Conservation (phyloP, 805 yeast species). For the Zygosaccharomyces bailii region DNA sequence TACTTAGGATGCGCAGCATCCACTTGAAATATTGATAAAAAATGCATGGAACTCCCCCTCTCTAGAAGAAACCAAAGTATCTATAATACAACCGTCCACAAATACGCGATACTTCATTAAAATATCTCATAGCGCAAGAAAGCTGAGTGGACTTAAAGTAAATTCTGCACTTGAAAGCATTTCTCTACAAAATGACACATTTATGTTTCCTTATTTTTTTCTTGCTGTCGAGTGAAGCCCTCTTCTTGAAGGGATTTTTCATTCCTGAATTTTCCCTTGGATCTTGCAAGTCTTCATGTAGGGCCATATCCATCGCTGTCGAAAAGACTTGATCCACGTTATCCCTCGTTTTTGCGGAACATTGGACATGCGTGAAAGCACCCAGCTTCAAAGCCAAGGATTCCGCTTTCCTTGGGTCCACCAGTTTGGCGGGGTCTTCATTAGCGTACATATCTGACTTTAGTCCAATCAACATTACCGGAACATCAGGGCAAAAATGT, state of each 20-base stretch:
- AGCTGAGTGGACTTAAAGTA: too few species aligned
- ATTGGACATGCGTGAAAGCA: conserved; percentile 70
- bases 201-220: conserved; percentile 9
- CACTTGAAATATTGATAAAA: too few species aligned
- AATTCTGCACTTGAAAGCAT: neutral
- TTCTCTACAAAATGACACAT: conserved; percentile 11
- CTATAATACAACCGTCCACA: too few species aligned
- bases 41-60: too few species aligned
- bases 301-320: conserved; percentile 42
- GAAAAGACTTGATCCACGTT: conserved; percentile 69
- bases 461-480: conserved; percentile 73
- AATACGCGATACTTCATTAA: too few species aligned
- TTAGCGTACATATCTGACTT: conserved; percentile 57
- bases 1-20: too few species aligned
- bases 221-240: conserved; percentile 2
- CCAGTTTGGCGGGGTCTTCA: conserved; percentile 16
- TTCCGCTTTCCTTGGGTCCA: conserved; percentile 48
- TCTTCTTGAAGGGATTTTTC: conserved; percentile 18
- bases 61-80: too few species aligned
- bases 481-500: conserved; percentile 78
- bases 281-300: conserved; percentile 17
- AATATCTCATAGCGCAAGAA: too few species aligned
- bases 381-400: conserved; percentile 56
- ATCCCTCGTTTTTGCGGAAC: conserved; percentile 69
- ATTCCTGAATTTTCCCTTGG: conserved; percentile 11